These are phyloP conservation scores for Phaeodactylum tricornutum DNA, from an alignment of 108 stramenopile genomes.

Conservation along the genomic window DNA sequence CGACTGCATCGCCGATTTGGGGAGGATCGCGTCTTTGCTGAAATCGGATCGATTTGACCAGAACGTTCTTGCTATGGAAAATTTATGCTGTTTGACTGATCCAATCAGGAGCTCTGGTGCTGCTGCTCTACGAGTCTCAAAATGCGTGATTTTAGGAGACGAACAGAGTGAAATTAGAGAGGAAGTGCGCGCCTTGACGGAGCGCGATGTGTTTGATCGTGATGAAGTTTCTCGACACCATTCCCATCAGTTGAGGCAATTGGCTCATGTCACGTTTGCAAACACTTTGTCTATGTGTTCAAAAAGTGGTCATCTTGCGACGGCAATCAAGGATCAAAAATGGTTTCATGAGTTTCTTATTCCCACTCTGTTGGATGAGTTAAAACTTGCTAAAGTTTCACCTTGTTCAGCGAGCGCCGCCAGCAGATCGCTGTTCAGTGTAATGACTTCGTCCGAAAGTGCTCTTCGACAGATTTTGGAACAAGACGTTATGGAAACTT, in stretches of 20 bases:
- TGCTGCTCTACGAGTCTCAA: constrained; percentile 30
- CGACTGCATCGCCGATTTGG: constrained; percentile 19
- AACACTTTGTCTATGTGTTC: constrained; percentile 36
- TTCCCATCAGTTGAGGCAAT: constrained; percentile 31
- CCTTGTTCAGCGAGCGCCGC: constrained; percentile 63
- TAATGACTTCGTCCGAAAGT: constrained; percentile 22
- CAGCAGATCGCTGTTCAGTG: constrained; percentile 29
- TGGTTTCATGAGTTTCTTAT: constrained; percentile 57
- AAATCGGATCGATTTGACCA: constrained; percentile 32
- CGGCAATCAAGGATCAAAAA: constrained; percentile 16
- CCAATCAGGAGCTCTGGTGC: constrained; percentile 36
- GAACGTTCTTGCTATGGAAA: constrained; percentile 61
- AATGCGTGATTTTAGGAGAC: constrained; percentile 36
- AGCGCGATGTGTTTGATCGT: constrained; percentile 21
- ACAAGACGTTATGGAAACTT: constrained; percentile 21
- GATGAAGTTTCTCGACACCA: constrained; percentile 18
- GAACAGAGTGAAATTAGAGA: constrained; percentile 20
- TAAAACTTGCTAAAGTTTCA: constrained; percentile 25
- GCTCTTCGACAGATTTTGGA: constrained; percentile 23
- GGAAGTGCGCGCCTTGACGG: constrained; percentile 18
- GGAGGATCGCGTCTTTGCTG: constrained; percentile 38
- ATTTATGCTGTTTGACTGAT: constrained; percentile 42
- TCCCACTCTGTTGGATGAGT: constrained; percentile 36
- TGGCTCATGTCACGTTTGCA: constrained; percentile 34
- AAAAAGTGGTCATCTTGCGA: constrained; percentile 23